phyloP scores from a whole-genome alignment of 2,329 filamentous ascomycete species.

The Aureobasidium sp. region DNA sequence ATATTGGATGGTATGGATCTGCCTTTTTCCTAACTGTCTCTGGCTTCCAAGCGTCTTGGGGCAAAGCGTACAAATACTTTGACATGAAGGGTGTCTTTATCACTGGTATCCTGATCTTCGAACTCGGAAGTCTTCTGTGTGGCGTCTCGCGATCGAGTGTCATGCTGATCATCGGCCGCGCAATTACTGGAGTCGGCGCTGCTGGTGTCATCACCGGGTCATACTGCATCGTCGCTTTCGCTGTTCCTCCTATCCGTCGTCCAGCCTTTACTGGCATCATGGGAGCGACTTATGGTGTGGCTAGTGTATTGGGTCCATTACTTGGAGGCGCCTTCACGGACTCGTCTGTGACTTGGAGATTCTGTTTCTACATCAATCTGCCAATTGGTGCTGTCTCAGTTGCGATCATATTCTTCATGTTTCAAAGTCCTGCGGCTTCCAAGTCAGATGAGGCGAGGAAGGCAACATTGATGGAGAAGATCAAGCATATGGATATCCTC shows the following conservation, averaged over 20 bases:
- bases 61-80: slow-evolving; percentile 27
- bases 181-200: slow-evolving; percentile 56
- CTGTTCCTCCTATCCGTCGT: slow-evolving; percentile 50
- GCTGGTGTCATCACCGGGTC: slow-evolving; percentile 55
- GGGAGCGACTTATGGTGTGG: slow-evolving; percentile 50
- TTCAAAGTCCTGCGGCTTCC: slow-evolving; percentile 37
- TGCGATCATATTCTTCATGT: slow-evolving; percentile 39
- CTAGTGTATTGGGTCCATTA: slow-evolving; percentile 53
- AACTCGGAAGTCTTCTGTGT: slow-evolving; percentile 58
- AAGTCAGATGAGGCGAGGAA: no score
- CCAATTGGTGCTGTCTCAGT: slow-evolving; percentile 53
- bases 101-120: slow-evolving; percentile 50
- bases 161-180: slow-evolving; percentile 58
- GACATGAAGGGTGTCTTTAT: slow-evolving; percentile 38
- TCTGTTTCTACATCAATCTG: slow-evolving; percentile 61
- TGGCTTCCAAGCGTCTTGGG: slow-evolving; percentile 23
- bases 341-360: slow-evolving; percentile 50
- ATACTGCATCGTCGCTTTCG: slow-evolving; percentile 51
- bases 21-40: background rate
- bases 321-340: slow-evolving; percentile 44
- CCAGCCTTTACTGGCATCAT: slow-evolving; percentile 56
- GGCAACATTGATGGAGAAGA: slow-evolving; percentile 38
- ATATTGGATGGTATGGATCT: no score
- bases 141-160: slow-evolving; percentile 55
- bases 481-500: slow-evolving; percentile 47